Evolutionary conservation across 805 yeast species (phyloP).

Genomic region (Candida incommunis): DNA sequence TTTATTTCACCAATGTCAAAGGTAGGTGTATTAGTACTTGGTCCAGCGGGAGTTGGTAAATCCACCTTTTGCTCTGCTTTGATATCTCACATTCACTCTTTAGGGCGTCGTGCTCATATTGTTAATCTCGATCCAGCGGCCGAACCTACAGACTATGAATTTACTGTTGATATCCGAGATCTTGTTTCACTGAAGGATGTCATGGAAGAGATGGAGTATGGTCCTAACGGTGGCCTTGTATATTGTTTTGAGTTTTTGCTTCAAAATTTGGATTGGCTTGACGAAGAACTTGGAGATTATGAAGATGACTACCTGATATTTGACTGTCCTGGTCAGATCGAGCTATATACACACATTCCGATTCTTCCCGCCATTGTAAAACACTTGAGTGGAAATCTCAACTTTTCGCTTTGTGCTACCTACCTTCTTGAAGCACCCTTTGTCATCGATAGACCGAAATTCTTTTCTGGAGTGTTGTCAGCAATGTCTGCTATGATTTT

Average conservation of each 20-base stretch:
- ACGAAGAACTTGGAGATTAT: slow-evolving; percentile 90
- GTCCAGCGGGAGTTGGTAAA: slow-evolving; percentile 98
- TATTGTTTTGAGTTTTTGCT: slow-evolving; percentile 85
- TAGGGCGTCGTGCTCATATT: slow-evolving; percentile 87
- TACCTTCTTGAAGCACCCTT: slow-evolving; percentile 90
- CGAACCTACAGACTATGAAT: slow-evolving; percentile 80
- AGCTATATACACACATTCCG: slow-evolving; percentile 86
- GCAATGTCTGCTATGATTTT: slow-evolving; percentile 99
- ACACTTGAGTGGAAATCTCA: slow-evolving; percentile 65
- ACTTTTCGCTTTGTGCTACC: slow-evolving; percentile 83
- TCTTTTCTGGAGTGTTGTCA: slow-evolving; percentile 85
- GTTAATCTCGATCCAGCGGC: slow-evolving; percentile 97
- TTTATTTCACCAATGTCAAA: slow-evolving; percentile 61
- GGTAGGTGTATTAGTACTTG: slow-evolving; percentile 85
- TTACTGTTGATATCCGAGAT: slow-evolving; percentile 84
- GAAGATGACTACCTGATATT: slow-evolving; percentile 88
- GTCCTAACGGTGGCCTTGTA: slow-evolving; percentile 89
- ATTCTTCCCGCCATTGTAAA: slow-evolving; percentile 79
- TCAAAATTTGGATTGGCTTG: slow-evolving; percentile 91
- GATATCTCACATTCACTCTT: slow-evolving; percentile 73
- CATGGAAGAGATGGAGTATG: slow-evolving; percentile 84
- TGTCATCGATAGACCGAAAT: slow-evolving; percentile 78
- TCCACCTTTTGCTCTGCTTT: slow-evolving; percentile 85
- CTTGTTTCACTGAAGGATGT: slow-evolving; percentile 84
- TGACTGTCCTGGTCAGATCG: slow-evolving; percentile 97